A percentile compares a stretch with the other conserved stretches of the same genome.
phyloP scores from a whole-genome alignment of 2,329 filamentous ascomycete genomes.

The Pseudogymnoascus sp. region DNA sequence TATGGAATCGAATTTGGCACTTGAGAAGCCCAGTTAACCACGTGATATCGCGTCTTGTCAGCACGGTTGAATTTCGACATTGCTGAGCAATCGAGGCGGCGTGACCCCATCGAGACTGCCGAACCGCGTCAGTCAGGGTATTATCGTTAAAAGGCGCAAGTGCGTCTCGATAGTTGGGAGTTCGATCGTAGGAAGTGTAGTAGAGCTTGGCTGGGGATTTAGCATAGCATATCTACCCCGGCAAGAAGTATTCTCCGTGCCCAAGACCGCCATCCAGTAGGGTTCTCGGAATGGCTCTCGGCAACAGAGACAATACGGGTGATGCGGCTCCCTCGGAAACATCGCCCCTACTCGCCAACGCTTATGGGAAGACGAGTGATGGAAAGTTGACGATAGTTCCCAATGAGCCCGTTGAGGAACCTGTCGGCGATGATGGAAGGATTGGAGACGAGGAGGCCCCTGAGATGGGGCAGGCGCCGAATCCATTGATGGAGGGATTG shows the following conservation, averaged over 20 bases:
- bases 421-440: conserved; percentile 25
- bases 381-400: conserved; percentile 10
- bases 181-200: neutral
- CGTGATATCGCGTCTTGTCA: conserved; percentile 4
- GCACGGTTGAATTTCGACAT: neutral
- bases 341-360: conserved; percentile 36
- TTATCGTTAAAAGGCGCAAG: neutral
- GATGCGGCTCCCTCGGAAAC: conserved; percentile 29
- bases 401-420: conserved; percentile 15
- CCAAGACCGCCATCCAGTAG: neutral
- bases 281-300: neutral
- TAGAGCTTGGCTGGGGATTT: neutral
- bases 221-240: neutral
- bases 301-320: neutral
- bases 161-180: neutral
- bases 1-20: neutral
- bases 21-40: neutral
- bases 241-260: neutral
- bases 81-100: neutral
- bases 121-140: neutral
- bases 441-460: conserved; percentile 14
- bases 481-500: conserved; percentile 20
- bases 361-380: conserved; percentile 22
- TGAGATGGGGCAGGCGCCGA: conserved; percentile 12
- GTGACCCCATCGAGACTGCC: neutral